These are phyloP conservation scores for Ophiostoma quercus DNA, from an alignment of 2,329 filamentous ascomycete genomes.

Conservation along the genomic window DNA sequence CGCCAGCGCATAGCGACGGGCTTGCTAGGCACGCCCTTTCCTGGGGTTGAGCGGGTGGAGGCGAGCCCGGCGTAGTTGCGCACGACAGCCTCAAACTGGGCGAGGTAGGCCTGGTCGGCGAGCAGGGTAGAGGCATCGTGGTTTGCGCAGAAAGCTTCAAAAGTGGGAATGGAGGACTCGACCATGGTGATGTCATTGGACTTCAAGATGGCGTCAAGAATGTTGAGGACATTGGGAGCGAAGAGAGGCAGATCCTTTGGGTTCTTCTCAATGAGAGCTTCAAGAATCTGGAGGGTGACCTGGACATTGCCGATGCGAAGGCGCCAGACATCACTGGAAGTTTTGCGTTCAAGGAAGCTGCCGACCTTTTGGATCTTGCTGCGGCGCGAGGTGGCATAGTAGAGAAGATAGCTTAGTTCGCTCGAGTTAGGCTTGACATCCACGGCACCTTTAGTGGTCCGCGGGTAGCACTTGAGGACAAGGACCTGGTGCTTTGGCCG, in stretches of 20 bases:
- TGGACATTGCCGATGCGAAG: conserved; percentile 86
- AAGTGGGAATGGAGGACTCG: conserved; percentile 80
- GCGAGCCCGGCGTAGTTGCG: conserved; percentile 74
- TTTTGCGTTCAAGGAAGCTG: conserved; percentile 90
- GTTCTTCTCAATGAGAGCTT: conserved; percentile 86
- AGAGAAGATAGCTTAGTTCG: conserved; percentile 93
- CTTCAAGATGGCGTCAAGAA: conserved; percentile 74
- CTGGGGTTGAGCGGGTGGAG: conserved; percentile 52
- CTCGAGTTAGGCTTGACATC: conserved; percentile 95
- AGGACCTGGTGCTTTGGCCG: conserved; percentile 96
- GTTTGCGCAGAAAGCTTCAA: conserved; percentile 81
- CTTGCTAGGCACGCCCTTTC: conserved; percentile 56
- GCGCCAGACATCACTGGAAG: conserved; percentile 84
- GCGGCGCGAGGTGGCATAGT: conserved; percentile 89
- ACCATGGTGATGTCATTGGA: conserved; percentile 89
- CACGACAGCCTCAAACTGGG: conserved; percentile 77
- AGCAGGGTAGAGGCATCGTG: conserved; percentile 81
- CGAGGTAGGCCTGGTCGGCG: conserved; percentile 77
- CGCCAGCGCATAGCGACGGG: conserved; percentile 75
- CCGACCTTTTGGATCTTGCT: conserved; percentile 97
- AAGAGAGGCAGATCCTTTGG: conserved; percentile 87
- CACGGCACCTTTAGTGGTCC: conserved; percentile 81
- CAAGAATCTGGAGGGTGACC: conserved; percentile 88
- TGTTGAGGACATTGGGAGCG: conserved; percentile 74
- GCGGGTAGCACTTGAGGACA: conserved; percentile 92